A percentile compares a stretch with the other conserved stretches of the same genome.
These are phyloP conservation scores for Schizothecium vesticola DNA, from an alignment of 495 filamentous ascomycete species.

Conservation along the genomic window DNA sequence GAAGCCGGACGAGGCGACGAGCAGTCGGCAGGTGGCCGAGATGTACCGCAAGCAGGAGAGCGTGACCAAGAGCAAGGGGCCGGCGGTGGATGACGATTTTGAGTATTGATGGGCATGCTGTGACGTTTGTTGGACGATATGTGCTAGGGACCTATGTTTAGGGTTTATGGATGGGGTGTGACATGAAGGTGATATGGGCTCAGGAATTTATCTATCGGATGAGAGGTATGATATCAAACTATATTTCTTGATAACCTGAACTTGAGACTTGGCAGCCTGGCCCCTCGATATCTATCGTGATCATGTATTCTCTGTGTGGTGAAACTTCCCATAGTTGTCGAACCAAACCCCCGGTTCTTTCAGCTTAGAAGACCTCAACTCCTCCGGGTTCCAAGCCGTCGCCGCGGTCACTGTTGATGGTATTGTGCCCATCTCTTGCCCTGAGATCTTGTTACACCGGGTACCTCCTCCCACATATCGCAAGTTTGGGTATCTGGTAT, in stretches of 20 bases:
- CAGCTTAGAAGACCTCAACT: neutral
- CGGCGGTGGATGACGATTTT: conserved; percentile 93
- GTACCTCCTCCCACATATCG: no score
- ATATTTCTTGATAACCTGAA: neutral
- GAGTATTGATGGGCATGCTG: conserved; percentile 63
- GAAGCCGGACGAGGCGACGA: conserved; percentile 87
- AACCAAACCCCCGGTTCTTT: no score
- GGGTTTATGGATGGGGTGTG: neutral
- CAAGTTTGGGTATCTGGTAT: no score
- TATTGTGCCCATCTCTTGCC: no score
- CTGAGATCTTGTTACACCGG: no score
- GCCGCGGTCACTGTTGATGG: no score
- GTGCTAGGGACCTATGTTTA: neutral
- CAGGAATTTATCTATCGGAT: neutral
- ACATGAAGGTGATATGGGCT: neutral
- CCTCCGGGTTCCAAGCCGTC: neutral
- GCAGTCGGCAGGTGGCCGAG: conserved; percentile 75
- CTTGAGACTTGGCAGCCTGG: neutral
- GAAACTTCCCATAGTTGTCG: neutral
- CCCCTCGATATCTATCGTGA: no score
- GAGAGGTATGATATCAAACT: neutral
- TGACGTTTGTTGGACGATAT: neutral
- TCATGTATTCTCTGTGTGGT: neutral
- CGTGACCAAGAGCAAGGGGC: conserved; percentile 67
- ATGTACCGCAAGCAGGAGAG: conserved; percentile 96